Conservation (phyloP, 352 stramenopile genomes). For the Phytophthora parvispora region DNA sequence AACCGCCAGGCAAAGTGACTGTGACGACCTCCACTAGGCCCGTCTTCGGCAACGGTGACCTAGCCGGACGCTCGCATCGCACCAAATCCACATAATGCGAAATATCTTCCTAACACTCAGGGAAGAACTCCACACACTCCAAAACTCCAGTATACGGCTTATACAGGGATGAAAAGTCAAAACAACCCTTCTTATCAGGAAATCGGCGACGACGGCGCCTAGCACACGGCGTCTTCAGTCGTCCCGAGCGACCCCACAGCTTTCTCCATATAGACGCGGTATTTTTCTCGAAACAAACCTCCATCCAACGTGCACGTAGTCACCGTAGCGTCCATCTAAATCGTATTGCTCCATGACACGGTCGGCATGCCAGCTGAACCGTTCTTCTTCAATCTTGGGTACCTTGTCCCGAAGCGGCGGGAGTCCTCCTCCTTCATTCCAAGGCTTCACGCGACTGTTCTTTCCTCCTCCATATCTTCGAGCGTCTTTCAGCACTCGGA, state of each 20-base stretch:
- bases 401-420: background rate
- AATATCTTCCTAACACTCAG: background rate
- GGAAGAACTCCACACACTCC: background rate
- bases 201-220: background rate
- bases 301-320: no score
- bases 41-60: background rate
- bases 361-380: background rate
- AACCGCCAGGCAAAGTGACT: background rate
- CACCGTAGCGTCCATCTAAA: background rate
- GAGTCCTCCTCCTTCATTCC: background rate
- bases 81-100: background rate
- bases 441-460: background rate
- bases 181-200: background rate
- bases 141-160: background rate
- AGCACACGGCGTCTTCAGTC: background rate
- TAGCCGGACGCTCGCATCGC: background rate
- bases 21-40: background rate
- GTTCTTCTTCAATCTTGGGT: background rate
- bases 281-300: background rate
- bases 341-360: background rate
- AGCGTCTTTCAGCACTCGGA: background rate
- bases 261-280: background rate
- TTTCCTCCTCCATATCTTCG: background rate
- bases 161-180: conserved; percentile 5
- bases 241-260: background rate